A percentile compares a stretch with the other conserved stretches of the same genome.
phyloP scores from a whole-genome alignment of 345 rosid genomes.

The Eucalyptus fibrosa region DNA sequence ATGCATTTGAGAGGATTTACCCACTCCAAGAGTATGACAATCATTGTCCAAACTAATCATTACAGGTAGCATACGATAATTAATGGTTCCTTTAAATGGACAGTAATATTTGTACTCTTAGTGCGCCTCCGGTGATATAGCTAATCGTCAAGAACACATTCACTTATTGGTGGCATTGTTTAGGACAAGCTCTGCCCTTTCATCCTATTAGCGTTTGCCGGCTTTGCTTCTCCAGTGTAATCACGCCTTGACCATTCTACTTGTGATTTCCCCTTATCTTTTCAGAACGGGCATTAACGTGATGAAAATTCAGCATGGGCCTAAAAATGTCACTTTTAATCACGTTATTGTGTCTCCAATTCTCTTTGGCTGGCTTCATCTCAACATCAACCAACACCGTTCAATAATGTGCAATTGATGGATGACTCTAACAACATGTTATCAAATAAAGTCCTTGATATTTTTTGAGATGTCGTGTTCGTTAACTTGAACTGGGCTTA shows the following conservation, averaged over 20 bases:
- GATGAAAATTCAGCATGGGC: not conserved
- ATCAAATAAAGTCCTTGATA: not conserved
- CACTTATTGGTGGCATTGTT: not conserved
- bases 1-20: not conserved
- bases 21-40: not conserved
- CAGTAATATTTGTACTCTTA: not conserved
- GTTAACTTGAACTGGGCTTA: not conserved
- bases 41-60: not conserved
- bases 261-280: not conserved
- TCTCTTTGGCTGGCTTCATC: not conserved
- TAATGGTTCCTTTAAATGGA: not conserved
- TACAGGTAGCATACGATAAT: not conserved
- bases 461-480: not conserved
- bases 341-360: rapidly evolving
- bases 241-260: not conserved
- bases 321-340: not conserved
- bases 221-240: not conserved
- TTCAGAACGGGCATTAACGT: not conserved
- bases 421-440: not conserved
- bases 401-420: not conserved
- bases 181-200: not conserved
- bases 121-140: rapidly evolving
- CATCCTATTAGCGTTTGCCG: not conserved
- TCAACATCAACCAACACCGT: not conserved
- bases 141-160: not conserved